Base-by-base conservation (phyloP, 2,329 filamentous ascomycete species). In the Remersonia thermophila region DNA sequence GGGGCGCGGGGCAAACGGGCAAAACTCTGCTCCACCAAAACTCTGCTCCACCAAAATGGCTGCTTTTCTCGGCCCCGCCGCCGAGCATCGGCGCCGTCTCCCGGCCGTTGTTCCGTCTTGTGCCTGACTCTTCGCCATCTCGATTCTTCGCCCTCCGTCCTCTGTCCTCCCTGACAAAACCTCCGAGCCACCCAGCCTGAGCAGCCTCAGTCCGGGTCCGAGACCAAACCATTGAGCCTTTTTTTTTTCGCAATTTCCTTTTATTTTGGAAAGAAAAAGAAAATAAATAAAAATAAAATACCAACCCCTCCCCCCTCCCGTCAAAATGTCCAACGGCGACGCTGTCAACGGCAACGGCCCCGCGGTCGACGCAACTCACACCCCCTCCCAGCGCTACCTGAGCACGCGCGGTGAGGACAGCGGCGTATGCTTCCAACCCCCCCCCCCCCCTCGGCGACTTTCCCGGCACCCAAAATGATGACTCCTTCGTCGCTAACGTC, bases 321-420 rank as follows among this genome's bases (percentile, higher is more conserved):
- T 34, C 47, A 57, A 32, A 39, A 68, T 67, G 63, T 57, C 62
- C 33, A 56, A 56, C 47, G 62, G 61, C 50, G 56, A 56, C 47
- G 62, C 62, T 49, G 57, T 55, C 43, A 53, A 51, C 39, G 44
- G 53, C 39, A 54, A 56, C 43, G 58, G 54, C 49, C 20, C 20
- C 20, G 50, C 53, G 32, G 47, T 55, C 20, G 37, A 51, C 31
- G 47, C 40, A 47, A 57, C 57, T 31, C 63, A 65, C 45, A 62
- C 59, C 37, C 51, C 53, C 44, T 66, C 65, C 38, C 66, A 69
- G 51, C 58, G 61, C 36, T 70, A 70, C 47, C 50, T 70, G 44
- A 67, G 63, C 51, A 70, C 67, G 27, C 58, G 67, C 36, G 67
- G 67, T 39, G 64, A 65, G 29, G 66, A 69, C 49, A 56, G 55